These are phyloP conservation scores for Vitis rupestris DNA, from an alignment of 164 flowering plant genomes.

Conservation along the genomic window DNA sequence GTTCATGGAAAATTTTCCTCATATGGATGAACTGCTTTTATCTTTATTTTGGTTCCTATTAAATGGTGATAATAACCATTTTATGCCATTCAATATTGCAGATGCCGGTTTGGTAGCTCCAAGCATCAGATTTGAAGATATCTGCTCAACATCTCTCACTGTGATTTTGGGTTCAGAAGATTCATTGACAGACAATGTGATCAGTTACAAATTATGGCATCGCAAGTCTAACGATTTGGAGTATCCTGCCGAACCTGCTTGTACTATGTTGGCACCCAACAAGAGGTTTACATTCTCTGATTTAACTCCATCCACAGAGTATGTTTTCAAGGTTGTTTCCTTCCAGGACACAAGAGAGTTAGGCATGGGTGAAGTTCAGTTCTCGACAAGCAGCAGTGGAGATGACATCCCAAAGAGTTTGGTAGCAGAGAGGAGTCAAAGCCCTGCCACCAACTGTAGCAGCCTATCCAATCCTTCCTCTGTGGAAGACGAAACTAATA, in stretches of 20 bases:
- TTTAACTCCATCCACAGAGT: constrained; percentile 62
- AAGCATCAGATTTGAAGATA: constrained; percentile 51
- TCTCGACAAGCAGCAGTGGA: constrained; percentile 30
- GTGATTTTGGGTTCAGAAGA: constrained; percentile 46
- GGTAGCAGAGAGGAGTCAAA: constrained; percentile 50
- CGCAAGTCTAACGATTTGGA: constrained; percentile 45
- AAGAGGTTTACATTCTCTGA: constrained; percentile 47
- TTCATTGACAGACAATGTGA: constrained; percentile 22
- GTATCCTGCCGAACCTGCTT: constrained; percentile 65
- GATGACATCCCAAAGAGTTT: constrained; percentile 22
- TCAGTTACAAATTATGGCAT: constrained; percentile 69
- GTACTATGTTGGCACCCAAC: constrained; percentile 47
- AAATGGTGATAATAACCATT: too few relatives aligned
- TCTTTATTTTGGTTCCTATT: background rate
- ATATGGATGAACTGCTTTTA: too few relatives aligned
- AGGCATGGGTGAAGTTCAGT: constrained; percentile 48
- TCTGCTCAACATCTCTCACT: constrained; percentile 54
- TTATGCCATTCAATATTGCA: constrained; percentile 20
- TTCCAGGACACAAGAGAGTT: constrained; percentile 35
- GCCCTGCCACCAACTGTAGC: constrained; percentile 74
- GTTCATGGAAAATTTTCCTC: background rate
- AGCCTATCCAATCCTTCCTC: constrained; percentile 89
- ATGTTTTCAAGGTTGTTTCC: constrained; percentile 60
- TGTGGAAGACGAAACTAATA: constrained; percentile 84
- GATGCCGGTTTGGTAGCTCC: constrained; percentile 30